Evolutionary conservation across 2,329 filamentous ascomycete species (phyloP).

Genomic region (Claviceps sp.): DNA sequence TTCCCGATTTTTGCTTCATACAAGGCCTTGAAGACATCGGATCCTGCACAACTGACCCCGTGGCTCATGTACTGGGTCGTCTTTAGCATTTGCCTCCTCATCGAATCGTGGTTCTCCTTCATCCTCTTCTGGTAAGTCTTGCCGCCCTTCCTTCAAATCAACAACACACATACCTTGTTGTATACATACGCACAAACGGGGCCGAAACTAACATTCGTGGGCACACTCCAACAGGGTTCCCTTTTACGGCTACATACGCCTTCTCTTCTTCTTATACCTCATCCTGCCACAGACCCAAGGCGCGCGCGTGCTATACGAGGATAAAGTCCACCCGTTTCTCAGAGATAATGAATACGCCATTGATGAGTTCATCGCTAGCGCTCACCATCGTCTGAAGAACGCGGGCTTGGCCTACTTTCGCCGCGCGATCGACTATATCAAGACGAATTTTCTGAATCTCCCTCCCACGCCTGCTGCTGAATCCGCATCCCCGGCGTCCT

Average conservation of each 20-base stretch:
- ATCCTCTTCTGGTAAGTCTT: conserved; percentile 60
- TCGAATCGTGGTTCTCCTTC: conserved; percentile 80
- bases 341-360: conserved; percentile 76
- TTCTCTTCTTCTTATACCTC: conserved; percentile 80
- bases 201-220: not conserved
- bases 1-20: conserved; percentile 96
- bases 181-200: not conserved
- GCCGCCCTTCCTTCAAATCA: too few species aligned
- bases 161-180: not conserved
- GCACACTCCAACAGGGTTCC: conserved; percentile 49
- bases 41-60: conserved; percentile 80
- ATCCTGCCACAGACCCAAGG: conserved; percentile 97
- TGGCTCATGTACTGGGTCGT: conserved; percentile 99
- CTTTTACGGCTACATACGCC: conserved; percentile 84
- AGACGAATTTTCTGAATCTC: conserved; percentile 67
- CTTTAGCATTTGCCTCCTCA: conserved; percentile 64
- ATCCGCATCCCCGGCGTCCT: conserved; percentile 16
- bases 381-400: conserved; percentile 64
- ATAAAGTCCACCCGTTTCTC: conserved; percentile 78
- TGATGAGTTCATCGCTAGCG: conserved; percentile 73
- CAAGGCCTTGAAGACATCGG: conserved; percentile 87
- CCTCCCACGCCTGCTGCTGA: conserved; percentile 33
- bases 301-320: conserved; percentile 71
- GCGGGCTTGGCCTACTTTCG: conserved; percentile 67
- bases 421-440: conserved; percentile 55